These are phyloP conservation scores for Ophiocordyceps robertsii DNA, from an alignment of 2,329 filamentous ascomycete genomes.

Conservation along the genomic window DNA sequence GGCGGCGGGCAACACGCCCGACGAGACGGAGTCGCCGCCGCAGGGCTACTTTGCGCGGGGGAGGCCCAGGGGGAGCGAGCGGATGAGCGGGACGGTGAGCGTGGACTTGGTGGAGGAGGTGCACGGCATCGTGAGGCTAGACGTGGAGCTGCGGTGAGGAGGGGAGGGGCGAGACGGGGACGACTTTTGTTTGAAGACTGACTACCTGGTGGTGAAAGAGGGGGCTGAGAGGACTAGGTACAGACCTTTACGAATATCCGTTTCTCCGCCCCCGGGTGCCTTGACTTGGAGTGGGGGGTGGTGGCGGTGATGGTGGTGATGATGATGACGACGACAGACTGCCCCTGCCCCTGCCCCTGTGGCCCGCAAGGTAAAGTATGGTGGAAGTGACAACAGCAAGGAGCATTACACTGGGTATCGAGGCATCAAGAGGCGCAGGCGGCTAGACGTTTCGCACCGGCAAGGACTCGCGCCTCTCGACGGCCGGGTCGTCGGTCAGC, in stretches of 20 bases:
- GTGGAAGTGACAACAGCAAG: no score
- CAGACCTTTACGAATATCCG: no score
- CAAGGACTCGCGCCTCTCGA: constrained; percentile 2
- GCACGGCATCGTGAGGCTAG: constrained; percentile 21
- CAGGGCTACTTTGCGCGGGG: constrained; percentile 2
- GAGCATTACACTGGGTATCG: no score
- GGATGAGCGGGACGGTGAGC: constrained; percentile 11
- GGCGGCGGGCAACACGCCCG: constrained; percentile 3
- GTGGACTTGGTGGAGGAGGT: constrained; percentile 20
- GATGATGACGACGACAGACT: no score
- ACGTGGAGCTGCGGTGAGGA: constrained; percentile 19
- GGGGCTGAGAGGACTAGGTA: no score
- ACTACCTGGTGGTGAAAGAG: no score
- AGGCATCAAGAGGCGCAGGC: not conserved
- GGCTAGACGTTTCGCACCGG: constrained; percentile 8
- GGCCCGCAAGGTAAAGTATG: no score
- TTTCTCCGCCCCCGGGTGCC: no score
- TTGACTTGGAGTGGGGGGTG: no score
- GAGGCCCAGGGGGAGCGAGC: constrained; percentile 1
- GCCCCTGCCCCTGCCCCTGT: no score
- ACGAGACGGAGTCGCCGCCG: constrained; percentile 2
- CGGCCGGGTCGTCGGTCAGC: constrained; percentile 13
- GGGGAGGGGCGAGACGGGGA: not conserved
- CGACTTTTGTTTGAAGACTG: no score
- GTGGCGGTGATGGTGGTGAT: no score